Evolutionary conservation across 306 rosid species (phyloP).

Genomic region (Quercus alba): DNA sequence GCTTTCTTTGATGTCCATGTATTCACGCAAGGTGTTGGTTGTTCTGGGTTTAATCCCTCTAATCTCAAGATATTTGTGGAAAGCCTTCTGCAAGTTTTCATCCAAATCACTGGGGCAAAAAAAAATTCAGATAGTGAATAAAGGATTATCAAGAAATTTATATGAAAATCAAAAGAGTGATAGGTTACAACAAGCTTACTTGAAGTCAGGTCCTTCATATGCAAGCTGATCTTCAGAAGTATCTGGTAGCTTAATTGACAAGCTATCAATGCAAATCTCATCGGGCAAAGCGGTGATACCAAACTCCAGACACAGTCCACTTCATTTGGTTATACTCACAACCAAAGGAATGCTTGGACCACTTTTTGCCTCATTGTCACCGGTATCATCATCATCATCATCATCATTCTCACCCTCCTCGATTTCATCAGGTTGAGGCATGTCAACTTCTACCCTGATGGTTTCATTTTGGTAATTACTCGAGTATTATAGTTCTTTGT

Average conservation of each 20-base stretch:
- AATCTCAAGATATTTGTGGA: slow-evolving; percentile 67
- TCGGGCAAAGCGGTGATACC: slow-evolving; percentile 68
- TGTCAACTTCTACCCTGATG: slow-evolving; percentile 69
- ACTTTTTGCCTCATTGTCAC: slow-evolving; percentile 4
- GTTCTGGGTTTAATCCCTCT: slow-evolving; percentile 63
- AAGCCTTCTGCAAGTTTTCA: slow-evolving; percentile 78
- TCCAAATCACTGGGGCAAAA: slow-evolving; percentile 70
- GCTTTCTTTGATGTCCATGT: slow-evolving; percentile 65
- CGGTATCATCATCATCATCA: not conserved
- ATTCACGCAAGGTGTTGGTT: slow-evolving; percentile 59
- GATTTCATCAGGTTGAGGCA: slow-evolving; percentile 37
- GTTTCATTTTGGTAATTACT: slow-evolving; percentile 62
- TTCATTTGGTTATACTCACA: slow-evolving; percentile 55
- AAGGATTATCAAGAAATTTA: not conserved
- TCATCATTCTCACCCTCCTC: slow-evolving; percentile 36
- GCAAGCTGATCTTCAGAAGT: slow-evolving; percentile 47
- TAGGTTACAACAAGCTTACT: slow-evolving; percentile 35
- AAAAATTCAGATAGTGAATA: not conserved
- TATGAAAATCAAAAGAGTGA: not conserved
- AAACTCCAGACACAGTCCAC: slow-evolving; percentile 60
- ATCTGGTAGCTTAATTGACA: slow-evolving; percentile 55
- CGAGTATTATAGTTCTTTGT: slow-evolving; percentile 66
- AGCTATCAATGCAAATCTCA: slow-evolving; percentile 69
- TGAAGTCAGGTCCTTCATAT: slow-evolving; percentile 88
- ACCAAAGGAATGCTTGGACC: slow-evolving; percentile 74